These are phyloP conservation scores for Chamaecyparis obtusa DNA, from an alignment of 75 land plant genomes.

Conservation along the genomic window DNA sequence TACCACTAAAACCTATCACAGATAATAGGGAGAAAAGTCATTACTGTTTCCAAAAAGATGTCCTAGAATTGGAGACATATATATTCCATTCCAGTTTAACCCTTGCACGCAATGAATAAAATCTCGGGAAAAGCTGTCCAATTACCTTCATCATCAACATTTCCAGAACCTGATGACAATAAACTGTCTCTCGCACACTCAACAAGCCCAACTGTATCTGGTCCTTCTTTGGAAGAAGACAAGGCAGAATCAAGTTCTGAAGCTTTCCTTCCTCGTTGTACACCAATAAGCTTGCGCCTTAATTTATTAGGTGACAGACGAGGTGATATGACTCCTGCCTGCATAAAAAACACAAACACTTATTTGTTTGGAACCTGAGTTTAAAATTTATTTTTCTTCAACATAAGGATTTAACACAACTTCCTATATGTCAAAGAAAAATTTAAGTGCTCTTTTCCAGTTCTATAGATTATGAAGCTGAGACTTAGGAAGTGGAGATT, in stretches of 20 bases:
- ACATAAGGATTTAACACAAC: not conserved
- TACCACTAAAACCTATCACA: not conserved
- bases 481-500: not conserved
- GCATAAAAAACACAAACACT: not conserved
- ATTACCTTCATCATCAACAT: slow-evolving; percentile 13
- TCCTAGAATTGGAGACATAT: not conserved
- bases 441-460: not conserved
- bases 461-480: not conserved
- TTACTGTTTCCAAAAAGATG: not conserved
- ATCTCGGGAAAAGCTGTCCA: not conserved
- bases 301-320: slow-evolving; percentile 11
- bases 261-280: slow-evolving; percentile 6
- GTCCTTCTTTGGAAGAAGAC: not conserved
- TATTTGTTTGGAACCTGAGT: not conserved
- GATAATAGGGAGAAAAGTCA: not conserved
- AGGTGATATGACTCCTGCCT: slow-evolving; percentile 14
- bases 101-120: not conserved
- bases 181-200: slow-evolving; percentile 22
- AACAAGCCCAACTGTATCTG: slow-evolving; percentile 1
- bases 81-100: not conserved
- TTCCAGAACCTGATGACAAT: slow-evolving; percentile 12
- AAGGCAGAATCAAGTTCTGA: slow-evolving; percentile 1
- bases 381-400: not conserved
- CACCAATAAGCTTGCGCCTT: slow-evolving; percentile 12
- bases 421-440: not conserved